phyloP scores from a whole-genome alignment of 1,284 basidiomycete genomes.

The Rhodotorula sp. region DNA sequence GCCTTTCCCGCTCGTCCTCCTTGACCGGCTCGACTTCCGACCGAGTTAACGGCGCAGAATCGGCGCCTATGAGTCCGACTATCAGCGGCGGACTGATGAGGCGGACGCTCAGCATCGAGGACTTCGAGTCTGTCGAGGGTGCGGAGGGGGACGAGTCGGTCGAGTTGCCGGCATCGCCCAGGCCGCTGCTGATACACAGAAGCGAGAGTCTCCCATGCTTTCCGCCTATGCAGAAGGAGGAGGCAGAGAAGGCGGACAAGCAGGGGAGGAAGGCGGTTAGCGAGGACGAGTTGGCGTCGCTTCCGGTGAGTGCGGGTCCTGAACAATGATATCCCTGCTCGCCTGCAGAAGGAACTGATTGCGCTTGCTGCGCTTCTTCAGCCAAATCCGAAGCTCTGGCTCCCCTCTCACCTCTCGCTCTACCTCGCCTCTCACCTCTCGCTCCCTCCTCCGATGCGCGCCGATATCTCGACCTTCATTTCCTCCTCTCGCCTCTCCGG shows the following conservation, averaged over 20 bases:
- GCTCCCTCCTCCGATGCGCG: slow-evolving; percentile 14
- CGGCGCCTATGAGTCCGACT: slow-evolving; percentile 12
- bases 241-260: no score
- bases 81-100: slow-evolving; percentile 22
- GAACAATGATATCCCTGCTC: no score
- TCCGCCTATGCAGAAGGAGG: neutral
- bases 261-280: neutral
- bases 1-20: slow-evolving; percentile 9
- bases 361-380: no score
- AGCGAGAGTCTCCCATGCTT: slow-evolving; percentile 33
- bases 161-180: neutral
- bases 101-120: slow-evolving; percentile 9
- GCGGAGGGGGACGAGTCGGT: neutral
- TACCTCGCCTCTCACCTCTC: slow-evolving; percentile 30
- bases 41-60: no score
- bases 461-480: slow-evolving; percentile 40
- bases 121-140: neutral
- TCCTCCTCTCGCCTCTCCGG: slow-evolving; percentile 36
- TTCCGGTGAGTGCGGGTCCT: slow-evolving; percentile 22
- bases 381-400: slow-evolving; percentile 35
- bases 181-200: slow-evolving; percentile 8
- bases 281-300: slow-evolving; percentile 4
- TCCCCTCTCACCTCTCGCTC: slow-evolving; percentile 35
- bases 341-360: no score
- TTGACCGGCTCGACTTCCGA: neutral